Percentiles rank a stretch among this genome's conserved stretches.
These are phyloP conservation scores for Pythium angustatum DNA, from an alignment of 352 stramenopile genomes.

Conservation along the genomic window DNA sequence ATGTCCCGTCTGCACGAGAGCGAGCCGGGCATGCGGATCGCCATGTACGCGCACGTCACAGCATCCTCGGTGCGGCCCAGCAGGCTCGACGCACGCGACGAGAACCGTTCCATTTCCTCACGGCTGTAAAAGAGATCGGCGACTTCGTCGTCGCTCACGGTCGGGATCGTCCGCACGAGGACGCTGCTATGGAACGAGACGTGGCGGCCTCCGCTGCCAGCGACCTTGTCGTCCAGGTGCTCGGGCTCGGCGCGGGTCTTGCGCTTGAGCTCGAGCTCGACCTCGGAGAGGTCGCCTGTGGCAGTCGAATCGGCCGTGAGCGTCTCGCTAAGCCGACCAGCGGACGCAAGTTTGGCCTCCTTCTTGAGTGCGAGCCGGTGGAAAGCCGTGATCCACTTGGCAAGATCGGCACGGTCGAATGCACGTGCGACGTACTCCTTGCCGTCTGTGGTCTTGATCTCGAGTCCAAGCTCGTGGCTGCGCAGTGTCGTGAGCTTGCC, in stretches of 20 bases:
- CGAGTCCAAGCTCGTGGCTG: constrained; percentile 45
- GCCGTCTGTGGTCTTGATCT: constrained; percentile 48
- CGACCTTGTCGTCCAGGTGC: too few relatives aligned
- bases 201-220: constrained; percentile 27
- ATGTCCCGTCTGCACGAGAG: constrained; percentile 23
- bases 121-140: constrained; percentile 65
- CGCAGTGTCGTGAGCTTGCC: constrained; percentile 43
- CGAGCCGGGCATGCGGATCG: constrained; percentile 31
- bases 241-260: constrained; percentile 14
- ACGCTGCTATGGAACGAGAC: constrained; percentile 67
- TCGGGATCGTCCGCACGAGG: constrained; percentile 58
- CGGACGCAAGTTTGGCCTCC: constrained; percentile 38
- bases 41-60: constrained; percentile 36
- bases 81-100: constrained; percentile 51
- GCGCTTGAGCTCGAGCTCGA: constrained; percentile 9
- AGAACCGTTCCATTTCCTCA: constrained; percentile 64
- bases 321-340: constrained; percentile 29
- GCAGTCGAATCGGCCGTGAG: constrained; percentile 31
- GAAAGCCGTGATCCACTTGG: constrained; percentile 66
- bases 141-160: constrained; percentile 47
- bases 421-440: constrained; percentile 47
- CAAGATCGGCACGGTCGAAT: constrained; percentile 57
- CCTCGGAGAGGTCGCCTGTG: constrained; percentile 24
- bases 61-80: constrained; percentile 55
- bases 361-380: constrained; percentile 52